Evolutionary conservation across 1,284 basidiomycete species (phyloP).

Genomic region (Gymnopus androsaceus): DNA sequence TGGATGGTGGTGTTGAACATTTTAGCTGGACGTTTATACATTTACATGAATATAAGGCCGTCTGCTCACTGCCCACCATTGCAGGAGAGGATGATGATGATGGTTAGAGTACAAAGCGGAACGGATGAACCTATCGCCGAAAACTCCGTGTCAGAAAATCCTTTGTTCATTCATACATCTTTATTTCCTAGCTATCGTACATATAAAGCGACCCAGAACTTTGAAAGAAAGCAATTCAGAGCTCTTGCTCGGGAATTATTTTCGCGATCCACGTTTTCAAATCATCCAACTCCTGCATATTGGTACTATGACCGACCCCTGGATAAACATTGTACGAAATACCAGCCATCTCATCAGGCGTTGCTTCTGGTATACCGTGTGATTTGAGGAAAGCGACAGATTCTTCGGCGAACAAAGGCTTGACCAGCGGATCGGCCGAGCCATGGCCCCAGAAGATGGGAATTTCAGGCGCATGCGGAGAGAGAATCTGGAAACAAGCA

Average conservation of each 20-base stretch:
- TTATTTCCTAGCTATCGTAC: not conserved
- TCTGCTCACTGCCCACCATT: conserved; percentile 18
- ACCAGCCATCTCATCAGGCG: conserved; percentile 38
- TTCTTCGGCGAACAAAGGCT: conserved; percentile 45
- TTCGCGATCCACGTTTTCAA: conserved; percentile 63
- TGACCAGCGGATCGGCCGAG: conserved; percentile 73
- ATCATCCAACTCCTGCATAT: conserved; percentile 64
- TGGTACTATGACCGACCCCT: conserved; percentile 65
- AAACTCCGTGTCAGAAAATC: too few species aligned
- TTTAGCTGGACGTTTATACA: conserved; percentile 71
- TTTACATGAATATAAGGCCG: conserved; percentile 52
- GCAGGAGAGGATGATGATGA: conserved; percentile 7
- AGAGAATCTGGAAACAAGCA: conserved; percentile 49
- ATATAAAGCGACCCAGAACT: not conserved
- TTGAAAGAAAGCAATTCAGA: too few species aligned
- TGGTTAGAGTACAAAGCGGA: conserved; percentile 3
- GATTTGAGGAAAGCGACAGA: conserved; percentile 57
- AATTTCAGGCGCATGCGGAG: conserved; percentile 55
- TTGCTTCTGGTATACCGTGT: conserved; percentile 46
- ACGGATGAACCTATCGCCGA: not conserved
- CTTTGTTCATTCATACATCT: not conserved
- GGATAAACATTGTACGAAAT: conserved; percentile 64
- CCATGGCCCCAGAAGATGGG: conserved; percentile 92
- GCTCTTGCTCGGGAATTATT: conserved; percentile 37
- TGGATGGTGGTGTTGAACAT: conserved; percentile 24